phyloP scores from a whole-genome alignment of 352 stramenopile genomes.

The Heterotrichella gracilis region DNA sequence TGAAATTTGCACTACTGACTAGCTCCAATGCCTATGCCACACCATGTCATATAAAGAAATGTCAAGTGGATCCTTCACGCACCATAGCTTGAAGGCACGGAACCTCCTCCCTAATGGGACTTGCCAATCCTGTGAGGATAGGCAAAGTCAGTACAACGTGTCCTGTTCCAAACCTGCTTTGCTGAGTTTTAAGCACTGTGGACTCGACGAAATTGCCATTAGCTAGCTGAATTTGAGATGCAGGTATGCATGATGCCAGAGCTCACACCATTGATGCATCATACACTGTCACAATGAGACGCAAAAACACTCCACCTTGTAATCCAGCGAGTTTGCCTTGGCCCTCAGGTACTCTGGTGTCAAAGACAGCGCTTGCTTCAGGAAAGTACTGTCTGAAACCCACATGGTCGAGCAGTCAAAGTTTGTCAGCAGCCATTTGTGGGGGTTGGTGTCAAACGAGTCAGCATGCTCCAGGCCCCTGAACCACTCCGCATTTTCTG shows the following conservation, averaged over 20 bases:
- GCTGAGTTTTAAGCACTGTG: no score
- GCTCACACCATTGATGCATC: no score
- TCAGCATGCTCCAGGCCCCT: slow-evolving; percentile 29
- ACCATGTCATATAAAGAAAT: no score
- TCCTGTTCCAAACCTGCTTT: slow-evolving; percentile 23
- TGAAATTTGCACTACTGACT: no score
- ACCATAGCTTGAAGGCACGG: slow-evolving; percentile 32
- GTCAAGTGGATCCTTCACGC: no score
- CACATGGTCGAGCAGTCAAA: slow-evolving; percentile 33
- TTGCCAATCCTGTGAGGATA: slow-evolving; percentile 42
- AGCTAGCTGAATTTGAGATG: no score
- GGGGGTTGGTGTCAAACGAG: slow-evolving; percentile 33
- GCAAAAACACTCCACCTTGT: no score
- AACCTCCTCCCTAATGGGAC: slow-evolving; percentile 33
- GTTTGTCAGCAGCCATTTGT: slow-evolving; percentile 36
- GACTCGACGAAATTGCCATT: no score
- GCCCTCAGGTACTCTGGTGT: slow-evolving; percentile 36
- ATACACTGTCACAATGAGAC: no score
- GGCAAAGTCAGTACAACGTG: no score
- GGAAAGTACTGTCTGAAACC: slow-evolving; percentile 28
- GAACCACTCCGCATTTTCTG: slow-evolving; percentile 27
- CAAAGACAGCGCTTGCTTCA: slow-evolving; percentile 28
- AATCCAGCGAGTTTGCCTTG: slow-evolving; percentile 32
- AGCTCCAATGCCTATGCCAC: no score
- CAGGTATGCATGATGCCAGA: no score